A percentile compares a stretch with the other conserved stretches of the same genome.
These are phyloP conservation scores for Endothia cerciana DNA, from an alignment of 2,329 filamentous ascomycete genomes.

Conservation along the genomic window DNA sequence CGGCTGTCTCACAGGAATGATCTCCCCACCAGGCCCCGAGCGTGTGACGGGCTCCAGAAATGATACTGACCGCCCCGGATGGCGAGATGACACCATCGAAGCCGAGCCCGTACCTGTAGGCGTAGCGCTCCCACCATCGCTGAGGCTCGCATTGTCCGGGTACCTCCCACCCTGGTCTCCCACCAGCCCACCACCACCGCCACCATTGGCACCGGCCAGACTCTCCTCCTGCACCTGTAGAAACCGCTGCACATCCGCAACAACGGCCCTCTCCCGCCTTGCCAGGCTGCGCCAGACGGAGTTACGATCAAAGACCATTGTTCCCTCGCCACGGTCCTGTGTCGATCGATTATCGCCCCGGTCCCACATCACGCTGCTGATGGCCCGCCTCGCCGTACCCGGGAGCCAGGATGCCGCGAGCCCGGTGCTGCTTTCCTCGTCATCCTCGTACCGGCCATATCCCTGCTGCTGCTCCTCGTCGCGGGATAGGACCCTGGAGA, in stretches of 20 bases:
- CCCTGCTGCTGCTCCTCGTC: constrained; percentile 37
- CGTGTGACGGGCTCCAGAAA: constrained; percentile 49
- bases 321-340: constrained; percentile 23
- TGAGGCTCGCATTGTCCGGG: constrained; percentile 34
- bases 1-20: constrained; percentile 66
- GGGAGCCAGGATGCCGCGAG: constrained; percentile 31
- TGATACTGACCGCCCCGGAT: constrained; percentile 33
- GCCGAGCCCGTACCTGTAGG: constrained; percentile 44
- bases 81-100: constrained; percentile 43
- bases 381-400: constrained; percentile 32
- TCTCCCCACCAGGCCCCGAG: constrained; percentile 47
- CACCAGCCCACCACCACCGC: constrained; percentile 26
- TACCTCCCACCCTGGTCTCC: not conserved
- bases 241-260: constrained; percentile 51
- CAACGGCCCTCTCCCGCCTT: constrained; percentile 50
- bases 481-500: constrained; percentile 44
- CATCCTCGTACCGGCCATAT: constrained; percentile 29
- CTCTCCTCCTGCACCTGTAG: constrained; percentile 54
- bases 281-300: constrained; percentile 52
- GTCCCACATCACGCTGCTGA: constrained; percentile 47
- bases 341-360: constrained; percentile 27
- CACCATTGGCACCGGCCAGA: constrained; percentile 41
- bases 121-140: constrained; percentile 47
- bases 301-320: constrained; percentile 42
- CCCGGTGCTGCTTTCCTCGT: constrained; percentile 17